Conservation (phyloP, 305 asterid species). For the Solanum chacoense region DNA sequence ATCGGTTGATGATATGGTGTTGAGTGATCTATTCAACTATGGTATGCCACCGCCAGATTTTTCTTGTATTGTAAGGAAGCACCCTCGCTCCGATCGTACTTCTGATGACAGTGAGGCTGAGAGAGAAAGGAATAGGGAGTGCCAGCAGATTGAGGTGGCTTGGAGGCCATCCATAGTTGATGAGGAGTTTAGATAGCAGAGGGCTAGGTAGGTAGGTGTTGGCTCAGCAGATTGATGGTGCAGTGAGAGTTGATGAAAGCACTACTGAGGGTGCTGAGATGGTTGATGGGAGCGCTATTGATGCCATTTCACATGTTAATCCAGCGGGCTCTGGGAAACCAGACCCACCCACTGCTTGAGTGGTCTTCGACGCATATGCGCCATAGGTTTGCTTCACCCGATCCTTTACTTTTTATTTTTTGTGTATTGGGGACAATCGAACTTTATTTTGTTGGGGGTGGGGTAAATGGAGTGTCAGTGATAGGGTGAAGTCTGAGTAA, state of each 20-base stretch:
- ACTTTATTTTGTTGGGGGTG: too few relatives aligned
- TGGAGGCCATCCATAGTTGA: too few relatives aligned
- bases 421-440: not conserved
- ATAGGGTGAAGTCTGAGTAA: too few relatives aligned
- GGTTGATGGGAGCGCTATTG: not conserved
- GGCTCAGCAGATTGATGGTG: not conserved
- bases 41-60: not conserved
- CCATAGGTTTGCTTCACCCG: not conserved
- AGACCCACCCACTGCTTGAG: not conserved
- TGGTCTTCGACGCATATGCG: not conserved
- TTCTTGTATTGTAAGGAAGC: fast-evolving
- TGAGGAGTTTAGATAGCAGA: too few relatives aligned
- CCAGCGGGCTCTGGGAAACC: not conserved
- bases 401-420: not conserved
- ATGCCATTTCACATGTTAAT: not conserved
- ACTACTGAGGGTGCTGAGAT: not conserved
- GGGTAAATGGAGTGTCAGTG: too few relatives aligned
- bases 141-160: too few relatives aligned
- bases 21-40: too few relatives aligned
- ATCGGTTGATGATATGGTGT: not conserved
- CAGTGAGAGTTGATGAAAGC: not conserved
- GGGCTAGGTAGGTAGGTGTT: not conserved
- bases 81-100: fast-evolving
- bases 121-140: not conserved
- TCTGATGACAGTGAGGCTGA: not conserved